Evolutionary conservation across 2,329 filamentous ascomycete species (phyloP).

Genomic region (Beauveria caledonica): DNA sequence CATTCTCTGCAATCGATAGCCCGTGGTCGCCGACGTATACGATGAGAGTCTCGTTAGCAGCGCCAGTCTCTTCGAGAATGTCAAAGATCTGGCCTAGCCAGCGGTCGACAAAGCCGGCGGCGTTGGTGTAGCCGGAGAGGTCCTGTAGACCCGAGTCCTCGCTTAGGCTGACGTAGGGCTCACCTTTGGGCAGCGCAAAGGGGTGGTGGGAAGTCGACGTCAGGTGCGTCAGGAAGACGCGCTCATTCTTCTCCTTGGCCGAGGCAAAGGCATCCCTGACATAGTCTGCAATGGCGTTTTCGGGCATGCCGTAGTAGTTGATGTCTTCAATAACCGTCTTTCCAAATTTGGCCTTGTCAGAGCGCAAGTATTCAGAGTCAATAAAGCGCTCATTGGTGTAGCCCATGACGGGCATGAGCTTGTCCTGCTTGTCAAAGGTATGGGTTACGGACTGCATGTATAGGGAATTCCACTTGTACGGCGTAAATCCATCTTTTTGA

Average conservation of each 20-base stretch:
- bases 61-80: slow-evolving; percentile 23
- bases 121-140: slow-evolving; percentile 27
- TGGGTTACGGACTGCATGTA: slow-evolving; percentile 27
- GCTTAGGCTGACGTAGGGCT: slow-evolving; percentile 20
- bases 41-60: slow-evolving; percentile 26
- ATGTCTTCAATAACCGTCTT: slow-evolving; percentile 22
- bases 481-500: slow-evolving; percentile 16
- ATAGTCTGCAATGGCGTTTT: slow-evolving; percentile 24
- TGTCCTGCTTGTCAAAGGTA: slow-evolving; percentile 26
- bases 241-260: slow-evolving; percentile 22
- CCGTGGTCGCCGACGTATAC: slow-evolving; percentile 27
- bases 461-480: slow-evolving; percentile 23
- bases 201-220: slow-evolving; percentile 29
- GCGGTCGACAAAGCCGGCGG: slow-evolving; percentile 23
- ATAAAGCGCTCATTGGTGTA: slow-evolving; percentile 21
- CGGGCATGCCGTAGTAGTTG: slow-evolving; percentile 28
- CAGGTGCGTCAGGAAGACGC: slow-evolving; percentile 27
- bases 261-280: slow-evolving; percentile 24
- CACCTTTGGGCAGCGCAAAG: slow-evolving; percentile 22
- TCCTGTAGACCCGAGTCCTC: slow-evolving; percentile 21
- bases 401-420: slow-evolving; percentile 24
- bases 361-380: slow-evolving; percentile 22
- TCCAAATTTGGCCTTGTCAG: slow-evolving; percentile 22
- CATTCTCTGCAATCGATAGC: slow-evolving; percentile 25
- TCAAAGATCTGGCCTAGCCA: slow-evolving; percentile 26